phyloP scores from a whole-genome alignment of 805 yeast species.

The Wickerhamomyces strasburgensis region DNA sequence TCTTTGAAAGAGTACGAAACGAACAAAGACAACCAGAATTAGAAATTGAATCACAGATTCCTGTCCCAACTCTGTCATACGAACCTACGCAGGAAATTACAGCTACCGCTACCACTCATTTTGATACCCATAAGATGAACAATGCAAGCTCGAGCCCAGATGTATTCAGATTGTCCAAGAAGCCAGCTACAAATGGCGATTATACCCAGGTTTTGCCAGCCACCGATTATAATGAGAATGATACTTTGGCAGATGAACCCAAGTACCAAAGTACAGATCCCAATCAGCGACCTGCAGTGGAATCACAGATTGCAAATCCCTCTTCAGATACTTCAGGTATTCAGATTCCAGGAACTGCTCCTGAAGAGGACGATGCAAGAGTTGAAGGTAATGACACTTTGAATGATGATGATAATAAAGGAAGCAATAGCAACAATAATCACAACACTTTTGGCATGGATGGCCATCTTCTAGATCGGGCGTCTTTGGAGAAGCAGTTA shows the following conservation, averaged over 20 bases:
- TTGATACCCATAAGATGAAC: no score
- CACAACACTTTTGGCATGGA: no score
- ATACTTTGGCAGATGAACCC: slow-evolving; percentile 1
- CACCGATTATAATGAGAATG: slow-evolving; percentile 2
- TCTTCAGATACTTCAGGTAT: slow-evolving; percentile 10
- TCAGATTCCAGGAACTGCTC: slow-evolving; percentile 24
- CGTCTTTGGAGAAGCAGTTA: not conserved
- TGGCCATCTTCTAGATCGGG: no score
- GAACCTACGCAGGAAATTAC: slow-evolving; percentile 8
- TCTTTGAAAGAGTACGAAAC: slow-evolving; percentile 19
- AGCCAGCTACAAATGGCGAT: no score
- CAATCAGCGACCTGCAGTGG: slow-evolving; percentile 1
- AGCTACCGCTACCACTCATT: slow-evolving; percentile 1
- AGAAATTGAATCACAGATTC: slow-evolving; percentile 18
- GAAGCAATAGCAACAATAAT: no score
- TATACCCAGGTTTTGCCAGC: slow-evolving; percentile 3
- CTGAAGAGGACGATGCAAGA: slow-evolving; percentile 10
- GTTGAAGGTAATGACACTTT: not conserved
- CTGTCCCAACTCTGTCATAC: slow-evolving; percentile 16
- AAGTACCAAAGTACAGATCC: no score
- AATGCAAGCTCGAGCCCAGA: no score
- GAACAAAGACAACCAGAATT: slow-evolving; percentile 18
- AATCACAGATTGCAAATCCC: not conserved
- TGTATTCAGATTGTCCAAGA: no score
- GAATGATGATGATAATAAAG: not conserved